A percentile compares a stretch with the other conserved stretches of the same genome.
phyloP scores from a whole-genome alignment of 257 asterid genomes.

The Linderniella brevidens region DNA sequence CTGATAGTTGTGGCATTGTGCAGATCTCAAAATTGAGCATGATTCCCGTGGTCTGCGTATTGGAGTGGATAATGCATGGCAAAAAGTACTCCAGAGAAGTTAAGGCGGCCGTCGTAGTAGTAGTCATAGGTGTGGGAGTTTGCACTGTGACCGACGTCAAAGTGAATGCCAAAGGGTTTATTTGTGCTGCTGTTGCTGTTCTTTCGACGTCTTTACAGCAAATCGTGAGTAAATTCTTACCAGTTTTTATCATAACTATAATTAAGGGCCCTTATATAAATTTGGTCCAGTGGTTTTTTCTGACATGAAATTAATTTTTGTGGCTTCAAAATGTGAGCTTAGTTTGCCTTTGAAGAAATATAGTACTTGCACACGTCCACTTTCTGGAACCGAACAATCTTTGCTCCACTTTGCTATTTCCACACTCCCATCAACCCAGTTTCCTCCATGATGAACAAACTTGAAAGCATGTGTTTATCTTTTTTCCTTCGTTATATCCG shows the following conservation, averaged over 20 bases:
- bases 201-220: constrained; percentile 30
- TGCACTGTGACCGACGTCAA: constrained; percentile 50
- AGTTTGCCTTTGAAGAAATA: too few relatives aligned
- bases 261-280: too few relatives aligned
- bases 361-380: too few relatives aligned
- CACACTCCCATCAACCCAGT: too few relatives aligned
- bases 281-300: too few relatives aligned
- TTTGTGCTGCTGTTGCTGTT: constrained; percentile 38
- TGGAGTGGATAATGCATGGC: constrained; percentile 33
- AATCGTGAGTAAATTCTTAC: not conserved
- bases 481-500: too few relatives aligned
- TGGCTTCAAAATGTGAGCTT: too few relatives aligned
- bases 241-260: constrained; percentile 1
- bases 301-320: too few relatives aligned
- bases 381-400: too few relatives aligned
- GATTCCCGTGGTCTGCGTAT: constrained; percentile 42
- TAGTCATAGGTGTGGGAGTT: constrained; percentile 45
- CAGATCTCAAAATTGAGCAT: constrained; percentile 93
- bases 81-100: constrained; percentile 46
- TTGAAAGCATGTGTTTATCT: too few relatives aligned
- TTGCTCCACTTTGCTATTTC: too few relatives aligned
- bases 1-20: constrained; percentile 12
- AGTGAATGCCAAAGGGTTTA: constrained; percentile 40
- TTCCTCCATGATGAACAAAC: too few relatives aligned
- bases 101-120: constrained; percentile 32